A percentile compares a stretch with the other conserved stretches of the same genome.
Evolutionary conservation across 2,329 filamentous ascomycete genomes (phyloP).

Genomic region (Scolecobasidium constrictum): DNA sequence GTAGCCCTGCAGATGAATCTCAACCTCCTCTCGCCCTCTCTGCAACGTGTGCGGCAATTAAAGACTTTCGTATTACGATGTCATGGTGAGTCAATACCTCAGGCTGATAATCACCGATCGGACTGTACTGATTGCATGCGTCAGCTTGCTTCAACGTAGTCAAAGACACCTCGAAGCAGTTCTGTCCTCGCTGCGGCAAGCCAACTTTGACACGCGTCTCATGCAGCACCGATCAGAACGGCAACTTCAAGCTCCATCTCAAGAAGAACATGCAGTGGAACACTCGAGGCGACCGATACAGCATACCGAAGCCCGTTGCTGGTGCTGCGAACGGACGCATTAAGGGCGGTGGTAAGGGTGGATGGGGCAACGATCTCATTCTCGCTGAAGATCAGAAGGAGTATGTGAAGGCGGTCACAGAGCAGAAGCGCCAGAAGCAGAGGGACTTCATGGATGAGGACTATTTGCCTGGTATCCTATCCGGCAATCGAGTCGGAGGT

Average conservation of each 20-base stretch:
- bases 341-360: conserved; percentile 65
- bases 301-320: conserved; percentile 79
- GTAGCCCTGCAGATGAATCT: conserved; percentile 91
- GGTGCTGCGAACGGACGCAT: conserved; percentile 70
- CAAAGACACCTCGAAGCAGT: conserved; percentile 78
- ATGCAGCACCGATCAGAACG: conserved; percentile 68
- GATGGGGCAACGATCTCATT: conserved; percentile 77
- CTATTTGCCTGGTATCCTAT: conserved; percentile 76
- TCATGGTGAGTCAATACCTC: conserved; percentile 38
- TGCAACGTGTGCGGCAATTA: conserved; percentile 72
- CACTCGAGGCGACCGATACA: conserved; percentile 82
- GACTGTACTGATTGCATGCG: too few species aligned
- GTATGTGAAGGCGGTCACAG: conserved; percentile 54
- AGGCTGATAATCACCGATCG: not conserved
- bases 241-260: conserved; percentile 74
- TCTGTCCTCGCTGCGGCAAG: conserved; percentile 86
- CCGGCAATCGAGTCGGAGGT: conserved; percentile 49
- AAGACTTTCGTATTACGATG: conserved; percentile 87
- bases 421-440: conserved; percentile 56
- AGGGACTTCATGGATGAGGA: conserved; percentile 92
- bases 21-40: conserved; percentile 67
- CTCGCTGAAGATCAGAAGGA: conserved; percentile 95
- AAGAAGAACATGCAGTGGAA: conserved; percentile 97
- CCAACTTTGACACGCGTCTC: conserved; percentile 73
- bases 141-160: conserved; percentile 78